Conservation (phyloP, 495 filamentous ascomycete species). For the Daldinia childiae region DNA sequence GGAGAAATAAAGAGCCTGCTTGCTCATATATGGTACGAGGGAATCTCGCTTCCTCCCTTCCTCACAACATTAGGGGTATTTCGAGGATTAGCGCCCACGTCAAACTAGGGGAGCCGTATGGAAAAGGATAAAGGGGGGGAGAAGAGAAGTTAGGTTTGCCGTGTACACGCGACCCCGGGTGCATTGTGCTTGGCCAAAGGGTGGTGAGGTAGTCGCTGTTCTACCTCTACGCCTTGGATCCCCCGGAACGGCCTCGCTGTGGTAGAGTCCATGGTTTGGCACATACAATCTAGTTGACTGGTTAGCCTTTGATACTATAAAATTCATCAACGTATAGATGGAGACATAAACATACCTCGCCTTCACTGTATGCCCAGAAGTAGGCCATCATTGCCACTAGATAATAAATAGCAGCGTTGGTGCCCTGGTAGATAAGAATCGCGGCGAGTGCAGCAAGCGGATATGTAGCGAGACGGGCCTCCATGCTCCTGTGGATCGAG, state of each 20-base stretch:
- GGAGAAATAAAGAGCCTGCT: conserved; percentile 28
- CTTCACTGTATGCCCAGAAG: conserved; percentile 97
- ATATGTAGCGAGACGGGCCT: conserved; percentile 82
- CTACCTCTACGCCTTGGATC: conserved; percentile 47
- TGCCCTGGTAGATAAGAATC: conserved; percentile 87
- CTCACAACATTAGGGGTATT: conserved; percentile 7
- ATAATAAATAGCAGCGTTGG: conserved; percentile 93
- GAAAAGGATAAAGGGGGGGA: neutral
- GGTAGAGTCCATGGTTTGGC: conserved; percentile 63
- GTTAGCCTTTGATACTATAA: conserved; percentile 19
- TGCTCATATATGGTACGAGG: conserved; percentile 21
- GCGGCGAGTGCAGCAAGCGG: conserved; percentile 80
- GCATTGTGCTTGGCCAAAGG: conserved; percentile 9
- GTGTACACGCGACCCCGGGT: conserved; percentile 27
- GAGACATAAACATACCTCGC: conserved; percentile 74
- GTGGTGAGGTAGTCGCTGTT: conserved; percentile 24
- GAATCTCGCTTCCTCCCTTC: conserved; percentile 1
- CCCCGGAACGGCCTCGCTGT: conserved; percentile 50
- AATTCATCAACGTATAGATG: neutral
- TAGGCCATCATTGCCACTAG: conserved; percentile 86
- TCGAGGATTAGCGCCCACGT: neutral
- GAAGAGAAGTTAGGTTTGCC: conserved; percentile 16
- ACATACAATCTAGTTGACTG: conserved; percentile 55
- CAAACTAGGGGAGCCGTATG: conserved; percentile 1
- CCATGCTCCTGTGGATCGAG: conserved; percentile 83